phyloP scores from a whole-genome alignment of 441 rosid genomes.

The Capsella rubella region DNA sequence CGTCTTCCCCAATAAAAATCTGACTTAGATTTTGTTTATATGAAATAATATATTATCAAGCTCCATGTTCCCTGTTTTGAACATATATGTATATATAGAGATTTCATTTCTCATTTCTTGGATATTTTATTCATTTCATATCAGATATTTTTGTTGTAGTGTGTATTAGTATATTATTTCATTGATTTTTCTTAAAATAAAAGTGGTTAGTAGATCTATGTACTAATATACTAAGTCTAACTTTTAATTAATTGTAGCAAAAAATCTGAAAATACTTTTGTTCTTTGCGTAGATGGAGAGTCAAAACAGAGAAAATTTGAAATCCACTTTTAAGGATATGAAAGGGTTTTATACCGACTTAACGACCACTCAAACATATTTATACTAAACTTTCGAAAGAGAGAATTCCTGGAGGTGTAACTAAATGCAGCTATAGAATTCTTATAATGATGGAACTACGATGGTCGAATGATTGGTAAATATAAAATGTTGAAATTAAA shows the following conservation, averaged over 20 bases:
- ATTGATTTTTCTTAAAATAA: not conserved
- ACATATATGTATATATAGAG: not conserved
- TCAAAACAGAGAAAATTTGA: not conserved
- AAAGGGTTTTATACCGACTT: not conserved
- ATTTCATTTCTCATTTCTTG: not conserved
- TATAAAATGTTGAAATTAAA: not conserved
- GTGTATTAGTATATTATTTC: not conserved
- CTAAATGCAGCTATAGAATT: not conserved
- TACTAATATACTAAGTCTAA: not conserved
- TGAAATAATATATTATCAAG: constrained; percentile 6
- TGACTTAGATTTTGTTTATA: constrained; percentile 8
- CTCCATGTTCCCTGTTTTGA: not conserved
- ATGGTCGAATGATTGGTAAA: constrained; percentile 23
- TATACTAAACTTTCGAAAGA: not conserved
- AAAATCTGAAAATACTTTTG: not conserved
- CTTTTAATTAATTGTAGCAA: not conserved
- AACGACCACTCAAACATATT: not conserved
- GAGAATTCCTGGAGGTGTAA: not conserved
- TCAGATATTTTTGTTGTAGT: constrained; percentile 6
- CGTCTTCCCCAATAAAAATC: constrained; percentile 15
- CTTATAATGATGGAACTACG: not conserved
- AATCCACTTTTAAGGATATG: not conserved
- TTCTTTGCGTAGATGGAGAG: not conserved
- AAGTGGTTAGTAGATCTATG: not conserved
- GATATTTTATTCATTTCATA: not conserved